phyloP scores from a whole-genome alignment of 2,329 filamentous ascomycete genomes.

The Anisogramma anomala region DNA sequence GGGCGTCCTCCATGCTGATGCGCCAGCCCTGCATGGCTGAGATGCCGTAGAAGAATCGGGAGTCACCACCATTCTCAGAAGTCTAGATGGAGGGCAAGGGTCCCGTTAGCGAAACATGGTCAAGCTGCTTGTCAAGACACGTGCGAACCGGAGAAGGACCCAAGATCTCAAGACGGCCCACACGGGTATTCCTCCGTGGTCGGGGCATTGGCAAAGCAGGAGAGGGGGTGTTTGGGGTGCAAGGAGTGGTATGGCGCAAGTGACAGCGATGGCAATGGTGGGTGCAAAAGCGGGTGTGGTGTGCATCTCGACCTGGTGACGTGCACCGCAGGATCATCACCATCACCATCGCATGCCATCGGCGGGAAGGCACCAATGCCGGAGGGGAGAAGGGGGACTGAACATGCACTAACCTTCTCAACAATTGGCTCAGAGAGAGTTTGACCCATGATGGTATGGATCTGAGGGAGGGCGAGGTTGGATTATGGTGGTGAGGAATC shows the following conservation, averaged over 20 bases:
- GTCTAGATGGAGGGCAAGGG: constrained; percentile 40
- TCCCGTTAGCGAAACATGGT: constrained; percentile 22
- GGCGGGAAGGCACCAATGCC: neutral
- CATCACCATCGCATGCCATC: no score
- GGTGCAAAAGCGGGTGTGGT: no score
- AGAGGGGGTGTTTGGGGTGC: no score
- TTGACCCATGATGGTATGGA: constrained; percentile 67
- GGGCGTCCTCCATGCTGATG: constrained; percentile 98
- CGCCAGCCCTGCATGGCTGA: constrained; percentile 99
- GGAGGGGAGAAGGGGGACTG: constrained; percentile 3
- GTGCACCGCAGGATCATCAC: no score
- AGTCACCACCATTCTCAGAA: constrained; percentile 85
- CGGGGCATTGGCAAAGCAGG: no score
- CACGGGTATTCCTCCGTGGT: no score
- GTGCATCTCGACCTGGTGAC: no score
- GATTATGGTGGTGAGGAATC: neutral
- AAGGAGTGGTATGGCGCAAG: no score
- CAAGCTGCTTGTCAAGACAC: no score
- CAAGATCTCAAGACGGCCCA: no score
- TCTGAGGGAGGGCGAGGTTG: neutral
- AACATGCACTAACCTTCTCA: constrained; percentile 69
- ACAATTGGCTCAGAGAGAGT: constrained; percentile 97
- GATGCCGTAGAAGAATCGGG: constrained; percentile 81
- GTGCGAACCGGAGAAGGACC: no score
- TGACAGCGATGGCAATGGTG: no score